Evolutionary conservation across 192 early-diverging fungal genomes (phyloP).

Genomic region (Coemansia sp.): DNA sequence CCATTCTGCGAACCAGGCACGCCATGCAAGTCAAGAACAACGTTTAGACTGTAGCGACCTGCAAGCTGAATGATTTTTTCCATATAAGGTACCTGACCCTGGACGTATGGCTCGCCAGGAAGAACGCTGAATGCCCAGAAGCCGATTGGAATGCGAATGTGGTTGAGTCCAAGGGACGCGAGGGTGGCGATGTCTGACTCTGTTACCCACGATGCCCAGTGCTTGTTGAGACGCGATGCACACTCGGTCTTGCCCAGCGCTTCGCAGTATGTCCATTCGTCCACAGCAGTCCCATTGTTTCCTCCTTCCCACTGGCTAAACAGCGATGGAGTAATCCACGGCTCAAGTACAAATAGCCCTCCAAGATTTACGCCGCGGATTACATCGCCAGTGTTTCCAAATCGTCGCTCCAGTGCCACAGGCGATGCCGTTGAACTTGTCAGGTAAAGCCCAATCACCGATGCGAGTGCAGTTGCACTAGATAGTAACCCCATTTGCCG

Average conservation of each 20-base stretch:
- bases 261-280: slow-evolving; percentile 61
- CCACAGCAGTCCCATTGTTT: slow-evolving; percentile 38
- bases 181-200: slow-evolving; percentile 56
- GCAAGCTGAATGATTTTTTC: slow-evolving; percentile 44
- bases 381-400: slow-evolving; percentile 29
- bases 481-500: slow-evolving; percentile 15
- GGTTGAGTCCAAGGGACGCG: slow-evolving; percentile 53
- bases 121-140: slow-evolving; percentile 61
- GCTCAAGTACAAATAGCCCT: slow-evolving; percentile 62
- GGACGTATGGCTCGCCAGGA: slow-evolving; percentile 58
- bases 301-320: slow-evolving; percentile 49
- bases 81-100: slow-evolving; percentile 46
- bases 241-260: slow-evolving; percentile 51
- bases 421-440: slow-evolving; percentile 14
- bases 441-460: slow-evolving; percentile 6
- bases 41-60: slow-evolving; percentile 55
- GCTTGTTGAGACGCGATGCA: slow-evolving; percentile 27
- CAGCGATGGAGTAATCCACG: slow-evolving; percentile 59
- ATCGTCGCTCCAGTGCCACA: slow-evolving; percentile 17
- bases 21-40: slow-evolving; percentile 61
- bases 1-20: slow-evolving; percentile 66
- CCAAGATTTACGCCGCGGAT: slow-evolving; percentile 64
- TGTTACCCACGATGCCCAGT: slow-evolving; percentile 61
- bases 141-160: slow-evolving; percentile 63
- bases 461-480: slow-evolving; percentile 4